Percentiles rank a stretch among this genome's conserved stretches.
Evolutionary conservation across 306 rosid species (phyloP).

Genomic region (Dalbergia oliveri): DNA sequence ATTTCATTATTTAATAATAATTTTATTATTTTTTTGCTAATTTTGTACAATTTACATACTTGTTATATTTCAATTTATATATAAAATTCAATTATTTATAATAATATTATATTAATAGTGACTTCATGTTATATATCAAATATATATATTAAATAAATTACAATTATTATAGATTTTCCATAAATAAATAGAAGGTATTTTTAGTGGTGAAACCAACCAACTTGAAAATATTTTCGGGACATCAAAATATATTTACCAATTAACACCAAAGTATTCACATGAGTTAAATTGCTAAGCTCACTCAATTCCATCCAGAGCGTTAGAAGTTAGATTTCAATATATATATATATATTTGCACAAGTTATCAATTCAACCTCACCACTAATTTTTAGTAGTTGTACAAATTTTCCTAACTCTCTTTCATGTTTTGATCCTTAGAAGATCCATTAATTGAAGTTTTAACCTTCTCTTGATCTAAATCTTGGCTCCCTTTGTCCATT

Average conservation of each 20-base stretch:
- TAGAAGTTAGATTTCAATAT: not conserved
- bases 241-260: constrained; percentile 11
- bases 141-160: too few relatives aligned
- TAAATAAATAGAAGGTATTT: too few relatives aligned
- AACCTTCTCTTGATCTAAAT: constrained; percentile 30
- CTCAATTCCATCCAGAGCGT: constrained; percentile 1
- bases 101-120: too few relatives aligned
- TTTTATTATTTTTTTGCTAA: too few relatives aligned
- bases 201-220: too few relatives aligned
- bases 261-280: not conserved
- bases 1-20: too few relatives aligned
- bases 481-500: constrained; percentile 36
- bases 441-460: constrained; percentile 36
- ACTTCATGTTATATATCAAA: too few relatives aligned
- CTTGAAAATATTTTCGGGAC: not conserved
- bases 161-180: too few relatives aligned
- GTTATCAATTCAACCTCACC: constrained; percentile 17
- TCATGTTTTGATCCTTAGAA: constrained; percentile 46
- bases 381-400: constrained; percentile 28
- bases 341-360: too few relatives aligned
- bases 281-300: not conserved
- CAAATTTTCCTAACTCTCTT: constrained; percentile 31
- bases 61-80: too few relatives aligned
- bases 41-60: too few relatives aligned
- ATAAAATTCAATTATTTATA: too few relatives aligned